Percentiles rank a stretch among this genome's conserved stretches.
These are phyloP conservation scores for Puccinia coronata DNA, from an alignment of 1,284 basidiomycete genomes.

Conservation along the genomic window DNA sequence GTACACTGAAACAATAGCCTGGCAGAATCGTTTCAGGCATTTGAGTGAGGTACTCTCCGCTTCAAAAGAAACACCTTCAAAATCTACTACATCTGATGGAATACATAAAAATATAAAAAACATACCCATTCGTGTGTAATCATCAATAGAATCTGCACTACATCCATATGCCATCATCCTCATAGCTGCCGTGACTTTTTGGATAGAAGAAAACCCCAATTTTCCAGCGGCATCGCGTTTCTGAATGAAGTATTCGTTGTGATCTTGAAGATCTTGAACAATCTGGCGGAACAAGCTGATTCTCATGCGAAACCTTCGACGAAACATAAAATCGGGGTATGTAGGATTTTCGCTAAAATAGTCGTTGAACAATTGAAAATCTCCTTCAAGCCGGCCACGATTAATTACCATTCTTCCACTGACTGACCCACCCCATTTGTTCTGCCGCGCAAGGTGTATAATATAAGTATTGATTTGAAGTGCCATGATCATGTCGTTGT, in stretches of 20 bases:
- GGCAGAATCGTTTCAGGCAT: slow-evolving; percentile 7
- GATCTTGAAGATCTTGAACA: slow-evolving; percentile 36
- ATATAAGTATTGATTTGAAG: background rate
- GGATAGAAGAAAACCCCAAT: background rate
- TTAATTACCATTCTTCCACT: background rate
- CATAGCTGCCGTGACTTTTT: background rate
- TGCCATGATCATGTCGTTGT: background rate
- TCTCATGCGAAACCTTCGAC: slow-evolving; percentile 19
- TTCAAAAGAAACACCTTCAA: background rate
- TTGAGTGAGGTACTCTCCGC: slow-evolving; percentile 19
- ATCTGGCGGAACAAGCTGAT: slow-evolving; percentile 1
- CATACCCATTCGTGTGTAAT: background rate
- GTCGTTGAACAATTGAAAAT: background rate
- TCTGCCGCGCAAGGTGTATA: background rate
- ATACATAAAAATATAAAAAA: background rate
- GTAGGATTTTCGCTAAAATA: slow-evolving; percentile 9
- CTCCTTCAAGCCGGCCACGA: background rate
- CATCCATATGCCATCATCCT: slow-evolving; percentile 10
- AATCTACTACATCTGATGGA: background rate
- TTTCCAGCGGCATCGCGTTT: background rate
- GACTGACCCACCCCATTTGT: background rate
- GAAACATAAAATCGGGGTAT: background rate
- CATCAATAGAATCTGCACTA: slow-evolving; percentile 9
- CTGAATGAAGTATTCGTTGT: background rate
- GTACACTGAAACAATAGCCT: background rate